Evolutionary conservation across 2,329 filamentous ascomycete genomes (phyloP), one percentile per base, ranked within the genome.

Genomic region (Pyrenophora teres): DNA sequence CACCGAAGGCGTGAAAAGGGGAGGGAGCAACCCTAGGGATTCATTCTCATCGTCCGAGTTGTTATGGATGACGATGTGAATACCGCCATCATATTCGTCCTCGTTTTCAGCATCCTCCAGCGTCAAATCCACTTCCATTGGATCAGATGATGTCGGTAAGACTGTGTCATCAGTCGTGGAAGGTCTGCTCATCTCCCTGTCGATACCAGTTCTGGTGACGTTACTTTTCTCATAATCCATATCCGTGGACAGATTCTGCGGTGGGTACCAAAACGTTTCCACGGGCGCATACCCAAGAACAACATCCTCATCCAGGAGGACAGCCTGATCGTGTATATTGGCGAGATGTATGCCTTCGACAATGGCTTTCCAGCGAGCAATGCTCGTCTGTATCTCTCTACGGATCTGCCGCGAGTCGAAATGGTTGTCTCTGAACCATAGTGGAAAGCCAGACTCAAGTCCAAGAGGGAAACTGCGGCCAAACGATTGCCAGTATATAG

Each of bases 361-460:
- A 19, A 19, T 21, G 13, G n/a, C 32, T 38, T 39, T 52, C 44
- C 46, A 50, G 19, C 36, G 33, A 12, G 30, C 23, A n/a, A 60
- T 56, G 5, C 37, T 39, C 4, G 10, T 3, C 35, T 58, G 43
- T 15, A 60, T 60, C 6, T 51, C 37, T 6, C 4, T 1, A 3
- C 54, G 48, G 16, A 53, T 44, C 8, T 30, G 8, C 6, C 7
- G 6, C 3, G 57, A 60, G 30, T 60, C 27, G 16, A 60, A 60
- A 5, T 10, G 7, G 0, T 30, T 13, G 9, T 13, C 9, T 33
- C n/a, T 19, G 27, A 53, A 57, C 2, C 10, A 3, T 3, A 12
- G 6, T 4, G 30, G 37, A 37, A 52, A 60, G 6, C 4, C 6
- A 1, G 2, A 8, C 4, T 15, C 9, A 2, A 58, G 27, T 1